Base-by-base conservation (phyloP, 1,139 yeast species). In the Hyphopichia wangnamkhiaoensis region DNA sequence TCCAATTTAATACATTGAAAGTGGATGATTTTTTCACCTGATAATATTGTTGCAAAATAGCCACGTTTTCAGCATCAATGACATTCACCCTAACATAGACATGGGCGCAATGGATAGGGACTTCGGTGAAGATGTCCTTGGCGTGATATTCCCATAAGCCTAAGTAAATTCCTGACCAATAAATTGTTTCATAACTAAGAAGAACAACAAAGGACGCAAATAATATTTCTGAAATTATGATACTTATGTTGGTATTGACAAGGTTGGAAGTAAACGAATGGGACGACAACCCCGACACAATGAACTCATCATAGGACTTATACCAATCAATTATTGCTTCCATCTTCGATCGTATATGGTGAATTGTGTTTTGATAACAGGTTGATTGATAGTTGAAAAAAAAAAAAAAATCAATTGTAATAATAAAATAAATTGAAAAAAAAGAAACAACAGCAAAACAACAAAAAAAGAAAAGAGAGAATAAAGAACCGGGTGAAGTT, bases 91-190 rank as follows among this genome's bases (percentile, higher is more conserved):
- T 63, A 2, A 82, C 75, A 46, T 80, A 79, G 1, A 84, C 69
- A 57, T 84, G 89, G 1, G 93, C 90, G 62, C 90, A 85, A 56
- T 84, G 91, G 6, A 83, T 80, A 0, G 93, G 93, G 27, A 80
- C 76, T 38, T 84, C 87, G 10, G 74, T 71, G 55, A 84, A 84
- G 16, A 80, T 77, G 42, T 82, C 86, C 49, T 79, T 76, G 7
- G 83, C 85, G 41, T 84, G 86, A 46, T 73, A 73, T 31, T 75
- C 74, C 83, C 84, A 79, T n/a, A 73, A 43, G 1, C 64, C 63
- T 6, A 75, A 52, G 40, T 65, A 59, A n/a, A 78, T 72, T 2
- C 83, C 83, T 15, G 63, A 49, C 70, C 77, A 67, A 45, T 76
- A 67, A 8, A 74, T 48, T 3, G 59, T 44, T 47, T 79, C 82